Conservation (phyloP, 805 yeast species). For the Candida dendrica region DNA sequence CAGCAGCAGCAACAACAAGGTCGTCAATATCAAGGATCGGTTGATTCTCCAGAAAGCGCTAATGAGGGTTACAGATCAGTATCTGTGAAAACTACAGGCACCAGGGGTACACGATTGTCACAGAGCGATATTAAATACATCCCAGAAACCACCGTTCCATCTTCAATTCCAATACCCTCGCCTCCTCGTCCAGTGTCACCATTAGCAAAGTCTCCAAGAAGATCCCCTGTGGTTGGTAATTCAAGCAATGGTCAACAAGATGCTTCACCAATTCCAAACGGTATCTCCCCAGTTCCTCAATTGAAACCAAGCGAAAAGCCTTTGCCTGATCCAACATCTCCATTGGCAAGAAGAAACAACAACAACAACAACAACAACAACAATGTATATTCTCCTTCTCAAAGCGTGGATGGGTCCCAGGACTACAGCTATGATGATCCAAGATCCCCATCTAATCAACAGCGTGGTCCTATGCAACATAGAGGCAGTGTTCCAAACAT, state of each 20-base stretch:
- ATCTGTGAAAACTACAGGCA: not conserved
- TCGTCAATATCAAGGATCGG: not conserved
- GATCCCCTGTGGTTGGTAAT: not conserved
- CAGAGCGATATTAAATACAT: not conserved
- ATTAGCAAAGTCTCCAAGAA: not conserved
- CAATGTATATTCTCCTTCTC: not conserved
- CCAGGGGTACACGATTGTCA: not conserved
- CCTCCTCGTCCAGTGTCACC: not conserved
- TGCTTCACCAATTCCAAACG: not conserved
- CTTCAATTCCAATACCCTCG: not conserved
- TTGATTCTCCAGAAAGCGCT: not conserved
- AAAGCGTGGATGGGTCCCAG: not conserved
- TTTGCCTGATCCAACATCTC: not conserved
- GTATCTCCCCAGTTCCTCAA: not conserved
- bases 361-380: not conserved
- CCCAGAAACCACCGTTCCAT: not conserved
- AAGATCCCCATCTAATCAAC: not conserved
- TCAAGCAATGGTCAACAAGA: not conserved
- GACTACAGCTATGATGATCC: not conserved
- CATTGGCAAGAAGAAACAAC: not conserved
- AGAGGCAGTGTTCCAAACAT: not conserved
- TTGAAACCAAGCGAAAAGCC: not conserved
- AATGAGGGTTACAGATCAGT: not conserved
- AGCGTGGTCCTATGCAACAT: not conserved
- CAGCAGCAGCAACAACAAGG: not conserved